A percentile compares a stretch with the other conserved stretches of the same genome.
These are phyloP conservation scores for Sporothrix inflata DNA, from an alignment of 2,329 filamentous ascomycete species.

Conservation along the genomic window DNA sequence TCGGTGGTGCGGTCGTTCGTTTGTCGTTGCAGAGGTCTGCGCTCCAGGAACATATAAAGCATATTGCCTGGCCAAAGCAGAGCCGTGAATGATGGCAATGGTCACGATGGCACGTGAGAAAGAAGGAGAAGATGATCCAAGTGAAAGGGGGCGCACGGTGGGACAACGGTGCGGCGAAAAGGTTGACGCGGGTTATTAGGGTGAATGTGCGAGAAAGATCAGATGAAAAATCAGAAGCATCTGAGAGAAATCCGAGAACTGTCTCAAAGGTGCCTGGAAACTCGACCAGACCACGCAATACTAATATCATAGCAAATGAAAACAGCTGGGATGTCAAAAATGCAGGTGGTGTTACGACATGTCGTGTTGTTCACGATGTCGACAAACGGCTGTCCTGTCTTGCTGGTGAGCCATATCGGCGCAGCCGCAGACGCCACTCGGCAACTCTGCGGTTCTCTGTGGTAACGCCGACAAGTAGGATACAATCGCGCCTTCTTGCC, in stretches of 20 bases:
- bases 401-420: neutral
- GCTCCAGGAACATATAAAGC: neutral
- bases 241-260: no score
- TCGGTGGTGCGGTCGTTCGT: neutral
- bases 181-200: neutral
- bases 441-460: no score
- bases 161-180: neutral
- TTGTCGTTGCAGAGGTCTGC: neutral
- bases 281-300: no score
- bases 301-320: neutral
- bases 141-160: no score
- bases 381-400: neutral
- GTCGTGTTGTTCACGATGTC: neutral
- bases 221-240: neutral
- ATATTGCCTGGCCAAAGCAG: neutral
- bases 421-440: neutral
- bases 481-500: no score
- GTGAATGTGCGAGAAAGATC: neutral
- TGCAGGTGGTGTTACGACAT: neutral
- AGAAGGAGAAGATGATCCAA: no score
- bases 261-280: no score
- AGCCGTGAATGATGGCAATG: neutral
- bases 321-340: neutral
- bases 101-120: neutral
- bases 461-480: no score